Evolutionary conservation across 129 eudicot species (phyloP).

Genomic region (Centella asiatica): DNA sequence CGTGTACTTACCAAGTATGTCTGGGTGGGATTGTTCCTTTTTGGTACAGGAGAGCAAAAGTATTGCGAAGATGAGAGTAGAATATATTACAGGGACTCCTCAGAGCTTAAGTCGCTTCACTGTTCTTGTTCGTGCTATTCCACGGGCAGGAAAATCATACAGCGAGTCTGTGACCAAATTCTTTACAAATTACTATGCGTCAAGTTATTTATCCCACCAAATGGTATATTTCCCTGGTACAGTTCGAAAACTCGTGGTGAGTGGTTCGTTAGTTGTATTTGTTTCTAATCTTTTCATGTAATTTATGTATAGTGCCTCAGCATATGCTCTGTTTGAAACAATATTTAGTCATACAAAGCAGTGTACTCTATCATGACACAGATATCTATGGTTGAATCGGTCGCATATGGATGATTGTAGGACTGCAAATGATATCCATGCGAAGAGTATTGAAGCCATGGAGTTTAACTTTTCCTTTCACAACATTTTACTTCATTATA

Average conservation of each 20-base stretch:
- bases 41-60: slow-evolving; percentile 57
- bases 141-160: slow-evolving; percentile 69
- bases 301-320: neutral
- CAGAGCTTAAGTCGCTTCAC: slow-evolving; percentile 67
- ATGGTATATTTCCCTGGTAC: slow-evolving; percentile 68
- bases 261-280: neutral
- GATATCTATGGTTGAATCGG: too few species aligned
- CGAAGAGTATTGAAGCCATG: too few species aligned
- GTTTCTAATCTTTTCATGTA: neutral
- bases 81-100: slow-evolving; percentile 45
- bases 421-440: too few species aligned
- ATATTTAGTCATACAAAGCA: too few species aligned
- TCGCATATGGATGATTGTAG: too few species aligned
- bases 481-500: too few species aligned
- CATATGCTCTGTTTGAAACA: too few species aligned
- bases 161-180: slow-evolving; percentile 50
- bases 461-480: too few species aligned
- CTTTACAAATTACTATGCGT: slow-evolving; percentile 50
- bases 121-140: slow-evolving; percentile 91
- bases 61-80: slow-evolving; percentile 61
- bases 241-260: slow-evolving; percentile 71
- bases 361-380: too few species aligned
- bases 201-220: slow-evolving; percentile 83
- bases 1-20: too few species aligned
- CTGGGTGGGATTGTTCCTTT: slow-evolving; percentile 8